Conservation (phyloP, 495 filamentous ascomycete species). For the Trichoderma virens region DNA sequence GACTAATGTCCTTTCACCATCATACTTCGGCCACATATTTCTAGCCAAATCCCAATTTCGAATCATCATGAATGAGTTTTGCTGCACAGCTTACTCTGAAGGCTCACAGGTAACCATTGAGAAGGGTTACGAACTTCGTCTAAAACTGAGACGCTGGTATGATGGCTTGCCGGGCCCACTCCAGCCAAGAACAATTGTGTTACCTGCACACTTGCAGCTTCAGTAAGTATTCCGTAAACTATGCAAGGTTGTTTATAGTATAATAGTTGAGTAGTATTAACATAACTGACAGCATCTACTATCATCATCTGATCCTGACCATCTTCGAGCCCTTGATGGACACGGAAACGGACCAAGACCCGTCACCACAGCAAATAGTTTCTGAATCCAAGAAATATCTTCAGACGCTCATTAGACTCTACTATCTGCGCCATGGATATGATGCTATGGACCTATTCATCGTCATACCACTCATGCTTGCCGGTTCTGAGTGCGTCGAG, state of each 20-base stretch:
- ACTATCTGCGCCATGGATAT: slow-evolving; percentile 23
- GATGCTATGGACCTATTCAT: slow-evolving; percentile 23
- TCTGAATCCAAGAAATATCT: slow-evolving; percentile 18
- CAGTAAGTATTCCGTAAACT: background rate
- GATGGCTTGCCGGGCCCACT: background rate
- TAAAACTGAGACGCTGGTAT: background rate
- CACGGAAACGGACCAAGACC: background rate
- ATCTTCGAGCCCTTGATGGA: background rate
- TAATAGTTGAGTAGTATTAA: background rate
- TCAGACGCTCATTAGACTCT: slow-evolving; percentile 20
- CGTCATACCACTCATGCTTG: slow-evolving; percentile 20
- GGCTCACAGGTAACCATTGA: background rate
- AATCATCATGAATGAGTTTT: background rate
- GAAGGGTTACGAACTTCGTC: background rate
- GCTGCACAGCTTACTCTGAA: background rate
- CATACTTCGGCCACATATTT: background rate
- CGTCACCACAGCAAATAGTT: background rate
- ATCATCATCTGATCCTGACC: background rate
- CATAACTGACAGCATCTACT: background rate
- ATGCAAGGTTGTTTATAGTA: background rate
- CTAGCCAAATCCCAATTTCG: background rate
- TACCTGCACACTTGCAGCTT: background rate
- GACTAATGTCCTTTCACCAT: background rate
- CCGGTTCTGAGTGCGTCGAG: slow-evolving; percentile 16
- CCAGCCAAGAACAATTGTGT: background rate